These are phyloP conservation scores for Colletotrichum destructivum DNA, from an alignment of 2,329 filamentous ascomycete species.

Conservation along the genomic window DNA sequence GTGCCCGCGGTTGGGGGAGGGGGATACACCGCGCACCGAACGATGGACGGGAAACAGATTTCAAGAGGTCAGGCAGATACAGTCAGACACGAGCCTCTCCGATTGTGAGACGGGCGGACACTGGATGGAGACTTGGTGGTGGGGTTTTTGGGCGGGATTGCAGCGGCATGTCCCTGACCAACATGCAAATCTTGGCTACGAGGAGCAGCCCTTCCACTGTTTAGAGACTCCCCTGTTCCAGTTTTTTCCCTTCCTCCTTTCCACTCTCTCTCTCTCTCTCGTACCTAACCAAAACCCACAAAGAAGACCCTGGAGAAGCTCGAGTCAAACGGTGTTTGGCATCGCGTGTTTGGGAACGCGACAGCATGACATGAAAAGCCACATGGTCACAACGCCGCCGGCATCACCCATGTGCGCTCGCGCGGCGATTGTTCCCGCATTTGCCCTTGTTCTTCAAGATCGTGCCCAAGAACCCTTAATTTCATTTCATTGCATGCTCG, in stretches of 20 bases:
- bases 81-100: neutral
- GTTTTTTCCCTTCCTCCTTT: too few species aligned
- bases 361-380: neutral
- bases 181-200: conserved; percentile 17
- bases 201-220: conserved; percentile 15
- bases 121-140: conserved; percentile 24
- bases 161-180: neutral
- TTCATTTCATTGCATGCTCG: conserved; percentile 41
- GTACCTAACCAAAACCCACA: neutral
- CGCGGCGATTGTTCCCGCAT: neutral
- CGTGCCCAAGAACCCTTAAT: conserved; percentile 7
- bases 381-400: conserved; percentile 1
- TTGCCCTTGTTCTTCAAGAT: neutral
- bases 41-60: neutral
- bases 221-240: conserved; percentile 13
- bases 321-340: neutral
- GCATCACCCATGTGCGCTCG: conserved; percentile 36
- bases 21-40: neutral
- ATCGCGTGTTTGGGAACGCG: neutral
- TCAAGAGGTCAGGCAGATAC: conserved; percentile 6
- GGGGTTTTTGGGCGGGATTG: conserved; percentile 20
- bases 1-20: neutral
- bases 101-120: conserved; percentile 29
- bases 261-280: neutral
- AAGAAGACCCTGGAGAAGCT: neutral